These are phyloP conservation scores for Thielaviopsis musarum DNA, from an alignment of 2,329 filamentous ascomycete genomes.

Conservation along the genomic window DNA sequence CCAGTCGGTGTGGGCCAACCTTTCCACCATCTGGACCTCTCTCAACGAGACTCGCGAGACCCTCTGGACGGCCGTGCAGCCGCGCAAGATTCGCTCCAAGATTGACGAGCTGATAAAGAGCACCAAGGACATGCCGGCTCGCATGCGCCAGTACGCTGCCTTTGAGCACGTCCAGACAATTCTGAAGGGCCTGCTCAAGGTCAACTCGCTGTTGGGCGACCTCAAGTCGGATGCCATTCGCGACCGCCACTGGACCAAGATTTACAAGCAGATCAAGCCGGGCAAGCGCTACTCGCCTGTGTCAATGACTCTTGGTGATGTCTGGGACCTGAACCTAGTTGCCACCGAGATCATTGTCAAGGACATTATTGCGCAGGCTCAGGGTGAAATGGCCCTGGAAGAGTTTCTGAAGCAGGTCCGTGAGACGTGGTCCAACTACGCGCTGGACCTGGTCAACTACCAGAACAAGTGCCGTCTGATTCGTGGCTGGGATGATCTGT, in stretches of 20 bases:
- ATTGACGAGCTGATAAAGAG: slow-evolving; percentile 91
- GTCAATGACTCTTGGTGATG: slow-evolving; percentile 91
- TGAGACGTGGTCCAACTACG: slow-evolving; percentile 92
- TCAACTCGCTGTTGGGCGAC: slow-evolving; percentile 74
- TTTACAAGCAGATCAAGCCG: slow-evolving; percentile 89
- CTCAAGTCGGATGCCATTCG: slow-evolving; percentile 93
- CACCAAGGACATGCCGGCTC: slow-evolving; percentile 97
- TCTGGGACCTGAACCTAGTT: slow-evolving; percentile 90
- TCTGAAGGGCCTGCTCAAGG: slow-evolving; percentile 74
- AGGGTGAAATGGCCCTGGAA: slow-evolving; percentile 95
- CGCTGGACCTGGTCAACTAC: slow-evolving; percentile 86
- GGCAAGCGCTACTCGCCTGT: slow-evolving; percentile 86
- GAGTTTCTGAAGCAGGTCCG: slow-evolving; percentile 94
- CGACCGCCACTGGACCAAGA: slow-evolving; percentile 93
- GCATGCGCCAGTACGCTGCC: slow-evolving; percentile 98
- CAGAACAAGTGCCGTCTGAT: slow-evolving; percentile 97
- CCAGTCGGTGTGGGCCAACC: slow-evolving; percentile 91
- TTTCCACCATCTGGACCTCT: slow-evolving; percentile 93
- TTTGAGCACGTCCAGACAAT: slow-evolving; percentile 96
- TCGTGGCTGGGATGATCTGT: slow-evolving; percentile 93
- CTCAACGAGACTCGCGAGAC: slow-evolving; percentile 85
- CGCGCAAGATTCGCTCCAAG: slow-evolving; percentile 75
- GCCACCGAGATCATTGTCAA: slow-evolving; percentile 76
- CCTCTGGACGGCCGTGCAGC: slow-evolving; percentile 89
- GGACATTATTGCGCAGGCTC: slow-evolving; percentile 86